Conservation (phyloP, 768 basidiomycete genomes). For the Xanthoconium purpureum region DNA sequence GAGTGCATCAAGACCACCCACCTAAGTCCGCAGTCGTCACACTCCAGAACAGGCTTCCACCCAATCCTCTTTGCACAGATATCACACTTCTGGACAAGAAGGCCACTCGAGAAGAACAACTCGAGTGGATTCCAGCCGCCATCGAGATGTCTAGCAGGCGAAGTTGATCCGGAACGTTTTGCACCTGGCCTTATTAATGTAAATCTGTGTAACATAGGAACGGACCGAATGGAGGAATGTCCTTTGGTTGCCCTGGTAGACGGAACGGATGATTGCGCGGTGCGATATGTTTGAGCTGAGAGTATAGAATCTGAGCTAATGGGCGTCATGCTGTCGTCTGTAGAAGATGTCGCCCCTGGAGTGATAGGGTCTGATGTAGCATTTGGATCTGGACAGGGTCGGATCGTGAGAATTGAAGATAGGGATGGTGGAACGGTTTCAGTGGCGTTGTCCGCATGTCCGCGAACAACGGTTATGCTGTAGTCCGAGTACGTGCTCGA, state of each 20-base stretch:
- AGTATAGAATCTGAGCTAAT: slow-evolving; percentile 45
- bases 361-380: slow-evolving; percentile 39
- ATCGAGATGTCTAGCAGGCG: slow-evolving; percentile 29
- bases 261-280: slow-evolving; percentile 47
- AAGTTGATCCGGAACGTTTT: slow-evolving; percentile 44
- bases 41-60: slow-evolving; percentile 81
- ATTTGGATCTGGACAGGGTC: slow-evolving; percentile 52
- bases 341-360: slow-evolving; percentile 33
- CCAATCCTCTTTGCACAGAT: slow-evolving; percentile 79
- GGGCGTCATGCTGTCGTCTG: slow-evolving; percentile 35
- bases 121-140: slow-evolving; percentile 74
- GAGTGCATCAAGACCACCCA: slow-evolving; percentile 30
- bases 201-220: slow-evolving; percentile 77
- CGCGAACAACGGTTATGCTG: slow-evolving; percentile 65
- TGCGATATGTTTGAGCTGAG: slow-evolving; percentile 62
- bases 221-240: slow-evolving; percentile 60
- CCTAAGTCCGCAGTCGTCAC: slow-evolving; percentile 86
- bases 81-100: slow-evolving; percentile 76
- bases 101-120: slow-evolving; percentile 70
- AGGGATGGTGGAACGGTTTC: slow-evolving; percentile 48
- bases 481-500: slow-evolving; percentile 55
- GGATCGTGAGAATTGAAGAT: slow-evolving; percentile 74
- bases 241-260: slow-evolving; percentile 72
- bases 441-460: slow-evolving; percentile 40
- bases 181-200: slow-evolving; percentile 78